Base-by-base conservation (phyloP, 2,329 filamentous ascomycete species). In the Cylindrodendrum hubeiense region DNA sequence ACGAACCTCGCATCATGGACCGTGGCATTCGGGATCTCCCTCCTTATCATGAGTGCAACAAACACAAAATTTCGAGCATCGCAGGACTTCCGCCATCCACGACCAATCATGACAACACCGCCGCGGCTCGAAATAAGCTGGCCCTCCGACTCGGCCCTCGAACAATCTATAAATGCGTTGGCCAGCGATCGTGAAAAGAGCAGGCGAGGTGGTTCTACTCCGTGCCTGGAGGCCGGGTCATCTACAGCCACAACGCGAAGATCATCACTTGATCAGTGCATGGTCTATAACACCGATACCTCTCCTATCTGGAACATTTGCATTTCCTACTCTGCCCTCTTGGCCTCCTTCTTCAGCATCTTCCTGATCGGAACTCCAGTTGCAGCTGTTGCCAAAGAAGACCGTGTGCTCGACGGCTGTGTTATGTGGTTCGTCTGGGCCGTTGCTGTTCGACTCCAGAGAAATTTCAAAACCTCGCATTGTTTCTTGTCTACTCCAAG, bases 351-450 rank as follows among this genome's bases (percentile, higher is more conserved):
- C 44, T 30, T 78, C 7, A 64, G 74, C 9, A 75, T 82, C 10
- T 68, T 81, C 3, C 33, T 75, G 1, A 34, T 85, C 8, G 84
- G 84, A 2, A 64, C 84, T 0, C 85, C 85, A 0, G 63, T 86
- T 0, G 79, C 83, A 0, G 68, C 74, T 3, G 43, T 61, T 0
- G 67, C 69, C 0, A 61, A 72, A 2, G 79, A 81, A 54, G 78
- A 82, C 22, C 77, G 80, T 0, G 71, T 81, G 2, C 77, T 88
- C 4, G 82, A 88, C 39, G 82, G 82, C 0, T 81, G 80, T 24
- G 76, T 83, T 13, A 75, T 88, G 4, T 82, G 85, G 71, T 82
- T 84, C 41, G 67, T 84, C 44, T 89, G 87, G 87, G 79, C 82
- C 12, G 71, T 76, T 17, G 79, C 79, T 5, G 77, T 83, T 3